Evolutionary conservation across 148 eudicot species (phyloP), one percentile per base, ranked within the genome.

Genomic region (Amaranthus hypochondriacus): DNA sequence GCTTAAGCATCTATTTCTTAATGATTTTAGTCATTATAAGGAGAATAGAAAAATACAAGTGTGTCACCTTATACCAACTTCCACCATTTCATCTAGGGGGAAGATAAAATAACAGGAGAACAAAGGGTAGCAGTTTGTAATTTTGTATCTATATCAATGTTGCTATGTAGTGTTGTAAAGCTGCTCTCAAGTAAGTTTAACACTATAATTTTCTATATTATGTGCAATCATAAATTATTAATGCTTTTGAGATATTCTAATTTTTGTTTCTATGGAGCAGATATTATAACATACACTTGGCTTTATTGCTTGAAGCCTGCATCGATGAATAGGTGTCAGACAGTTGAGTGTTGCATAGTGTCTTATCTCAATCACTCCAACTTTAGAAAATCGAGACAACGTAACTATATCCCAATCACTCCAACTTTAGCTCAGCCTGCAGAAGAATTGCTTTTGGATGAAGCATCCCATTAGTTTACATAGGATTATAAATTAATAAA

Each of bases 91-190:
- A 63, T 79, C 51, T 83, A 94, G 98, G 98, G 98, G 8, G 90
- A 88, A 79, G 98, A 95, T 78, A 95, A 95, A 80, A 87, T 97
- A 73, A 72, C 92, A 47, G 98, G 90, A 79, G 97, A 95, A 81
- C 83, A 97, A 77, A 88, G 98, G 81, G 92, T 95, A 75, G 97
- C 98, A 7, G 92, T n/a, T n/a, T n/a, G n/a, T n/a, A n/a, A n/a
- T n/a, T 95, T 78, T 95, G 98, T 78, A 92, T 95, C 11, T 95
- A 90, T 83, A 96, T 90, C 78, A 96, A 92, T 83, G 90, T 95
- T 68, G 96, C 92, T 4, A 97, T 91, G 83, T 96, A 94, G 79
- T 91, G 98, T 75, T 89, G 87, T 75, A 97, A 94, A 86, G 75
- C 93, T 65, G 98, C 98, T 76, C 80, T 91, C n/a, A 94, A 85